Evolutionary conservation across 2,329 filamentous ascomycete genomes (phyloP).

Genomic region (Colletotrichum musae): DNA sequence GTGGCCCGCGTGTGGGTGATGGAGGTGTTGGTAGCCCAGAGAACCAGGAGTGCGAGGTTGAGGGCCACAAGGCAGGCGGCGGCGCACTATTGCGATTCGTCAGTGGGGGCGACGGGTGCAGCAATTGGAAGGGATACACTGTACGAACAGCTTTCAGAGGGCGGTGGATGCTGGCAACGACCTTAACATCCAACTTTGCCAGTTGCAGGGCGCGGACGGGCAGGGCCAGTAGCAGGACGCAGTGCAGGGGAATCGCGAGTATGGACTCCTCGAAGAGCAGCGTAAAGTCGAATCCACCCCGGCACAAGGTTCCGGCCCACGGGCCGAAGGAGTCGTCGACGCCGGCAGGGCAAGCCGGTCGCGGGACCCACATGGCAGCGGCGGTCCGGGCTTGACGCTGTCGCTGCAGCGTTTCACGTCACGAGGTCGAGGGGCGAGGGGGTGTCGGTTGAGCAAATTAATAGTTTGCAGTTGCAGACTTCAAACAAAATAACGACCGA

Average conservation of each 20-base stretch:
- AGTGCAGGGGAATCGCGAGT: conserved; percentile 42
- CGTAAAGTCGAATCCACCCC: conserved; percentile 49
- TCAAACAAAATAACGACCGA: conserved; percentile 29
- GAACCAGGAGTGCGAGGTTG: conserved; percentile 25
- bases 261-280: conserved; percentile 48
- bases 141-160: conserved; percentile 30
- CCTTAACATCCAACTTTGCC: conserved; percentile 30
- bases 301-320: conserved; percentile 42
- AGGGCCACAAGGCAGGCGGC: conserved; percentile 29
- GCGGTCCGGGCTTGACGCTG: conserved; percentile 6
- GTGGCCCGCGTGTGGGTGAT: conserved; percentile 27
- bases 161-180: conserved; percentile 28
- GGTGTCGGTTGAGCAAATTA: conserved; percentile 7
- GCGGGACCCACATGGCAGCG: conserved; percentile 32
- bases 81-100: conserved; percentile 17
- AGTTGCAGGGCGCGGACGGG: conserved; percentile 27
- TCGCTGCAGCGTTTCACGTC: conserved; percentile 29
- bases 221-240: conserved; percentile 24
- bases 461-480: conserved; percentile 1
- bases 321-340: conserved; percentile 37
- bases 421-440: neutral
- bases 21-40: conserved; percentile 18
- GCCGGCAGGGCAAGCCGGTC: conserved; percentile 29
- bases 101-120: conserved; percentile 1
- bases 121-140: neutral